Conservation (phyloP, 192 early-diverging fungal species). For the Phycomyces blakesleeanus region DNA sequence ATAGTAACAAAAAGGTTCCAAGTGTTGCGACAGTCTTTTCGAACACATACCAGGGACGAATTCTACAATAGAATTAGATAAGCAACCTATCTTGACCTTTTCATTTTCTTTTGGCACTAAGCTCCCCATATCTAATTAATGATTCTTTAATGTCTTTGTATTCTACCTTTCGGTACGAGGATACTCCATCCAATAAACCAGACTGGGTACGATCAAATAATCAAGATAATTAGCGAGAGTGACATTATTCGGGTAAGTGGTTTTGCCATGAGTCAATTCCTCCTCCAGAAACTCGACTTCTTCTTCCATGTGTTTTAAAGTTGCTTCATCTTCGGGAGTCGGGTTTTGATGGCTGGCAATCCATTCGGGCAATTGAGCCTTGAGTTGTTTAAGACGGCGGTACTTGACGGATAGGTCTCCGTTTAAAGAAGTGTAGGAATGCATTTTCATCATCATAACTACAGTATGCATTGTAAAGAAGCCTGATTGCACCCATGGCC, state of each 20-base stretch:
- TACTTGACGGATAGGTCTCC: constrained; percentile 59
- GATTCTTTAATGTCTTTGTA: too few relatives aligned
- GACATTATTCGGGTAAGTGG: constrained; percentile 74
- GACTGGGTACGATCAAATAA: constrained; percentile 82
- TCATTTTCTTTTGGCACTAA: background rate
- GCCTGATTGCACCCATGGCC: constrained; percentile 89
- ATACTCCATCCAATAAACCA: constrained; percentile 93
- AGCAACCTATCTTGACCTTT: background rate
- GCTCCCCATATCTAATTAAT: background rate
- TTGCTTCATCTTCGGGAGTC: background rate
- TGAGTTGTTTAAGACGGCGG: constrained; percentile 32
- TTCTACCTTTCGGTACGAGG: constrained; percentile 75
- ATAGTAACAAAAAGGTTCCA: constrained; percentile 77
- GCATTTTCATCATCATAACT: constrained; percentile 94
- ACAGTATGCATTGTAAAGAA: constrained; percentile 85
- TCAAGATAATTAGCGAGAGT: constrained; percentile 81
- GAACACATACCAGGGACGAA: constrained; percentile 84
- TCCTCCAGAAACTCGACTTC: constrained; percentile 53
- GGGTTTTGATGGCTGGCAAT: constrained; percentile 7
- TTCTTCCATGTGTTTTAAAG: constrained; percentile 20
- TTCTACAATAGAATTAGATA: constrained; percentile 38
- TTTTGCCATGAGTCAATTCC: constrained; percentile 51
- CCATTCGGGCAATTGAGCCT: constrained; percentile 24
- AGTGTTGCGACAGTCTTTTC: constrained; percentile 77
- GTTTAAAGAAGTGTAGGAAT: constrained; percentile 87